phyloP scores from a whole-genome alignment of 257 asterid species.

The Hygrophila difformis region DNA sequence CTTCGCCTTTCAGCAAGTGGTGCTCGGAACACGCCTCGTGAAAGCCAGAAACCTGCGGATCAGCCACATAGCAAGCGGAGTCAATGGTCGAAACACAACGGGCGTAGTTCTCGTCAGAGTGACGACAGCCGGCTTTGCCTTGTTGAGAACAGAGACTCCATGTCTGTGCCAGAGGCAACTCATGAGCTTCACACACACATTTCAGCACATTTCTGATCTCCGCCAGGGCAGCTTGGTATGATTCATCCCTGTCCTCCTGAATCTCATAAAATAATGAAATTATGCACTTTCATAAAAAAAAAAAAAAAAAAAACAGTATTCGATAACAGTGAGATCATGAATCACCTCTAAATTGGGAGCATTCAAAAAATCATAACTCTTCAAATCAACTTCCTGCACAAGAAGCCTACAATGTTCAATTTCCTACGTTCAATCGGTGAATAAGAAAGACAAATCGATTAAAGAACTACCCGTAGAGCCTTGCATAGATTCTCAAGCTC shows the following conservation, averaged over 20 bases:
- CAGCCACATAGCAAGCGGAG: slow-evolving; percentile 57
- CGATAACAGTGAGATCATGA: too few species aligned
- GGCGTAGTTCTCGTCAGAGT: slow-evolving; percentile 49
- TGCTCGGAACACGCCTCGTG: slow-evolving; percentile 72
- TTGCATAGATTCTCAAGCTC: slow-evolving; percentile 55
- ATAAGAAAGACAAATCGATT: slow-evolving; percentile 9
- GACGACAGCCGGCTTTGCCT: slow-evolving; percentile 57
- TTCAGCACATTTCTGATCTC: slow-evolving; percentile 54
- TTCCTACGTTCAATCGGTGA: not conserved
- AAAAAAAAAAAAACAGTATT: too few species aligned
- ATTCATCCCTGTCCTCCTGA: slow-evolving; percentile 48
- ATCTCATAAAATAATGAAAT: too few species aligned
- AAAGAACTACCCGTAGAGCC: slow-evolving; percentile 81
- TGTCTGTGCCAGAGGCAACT: slow-evolving; percentile 69
- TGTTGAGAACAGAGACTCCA: slow-evolving; percentile 71
- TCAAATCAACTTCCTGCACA: slow-evolving; percentile 62
- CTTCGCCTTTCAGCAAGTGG: slow-evolving; percentile 83
- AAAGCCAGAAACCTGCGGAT: slow-evolving; percentile 40
- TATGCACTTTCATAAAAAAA: too few species aligned
- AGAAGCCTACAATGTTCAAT: not conserved
- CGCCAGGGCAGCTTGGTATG: slow-evolving; percentile 45
- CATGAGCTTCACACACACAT: slow-evolving; percentile 46
- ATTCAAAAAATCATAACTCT: slow-evolving; percentile 34
- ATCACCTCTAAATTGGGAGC: slow-evolving; percentile 43
- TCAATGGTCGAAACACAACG: slow-evolving; percentile 63